Conservation (phyloP, 2,329 filamentous ascomycete species). For the Trichoderma sp. region DNA sequence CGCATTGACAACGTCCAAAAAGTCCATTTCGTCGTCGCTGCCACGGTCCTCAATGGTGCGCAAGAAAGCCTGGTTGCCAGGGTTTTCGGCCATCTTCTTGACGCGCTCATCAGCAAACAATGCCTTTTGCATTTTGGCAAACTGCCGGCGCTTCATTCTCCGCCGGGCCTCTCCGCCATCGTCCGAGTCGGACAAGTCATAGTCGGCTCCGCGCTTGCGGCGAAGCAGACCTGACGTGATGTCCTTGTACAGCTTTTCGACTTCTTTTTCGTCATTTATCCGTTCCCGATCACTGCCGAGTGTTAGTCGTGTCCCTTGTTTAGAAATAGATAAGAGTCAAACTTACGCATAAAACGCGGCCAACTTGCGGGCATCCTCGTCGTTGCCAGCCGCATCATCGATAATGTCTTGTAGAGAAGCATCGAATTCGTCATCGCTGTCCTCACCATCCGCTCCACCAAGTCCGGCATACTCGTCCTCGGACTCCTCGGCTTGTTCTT, state of each 20-base stretch:
- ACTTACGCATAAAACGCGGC: constrained; percentile 88
- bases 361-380: constrained; percentile 75
- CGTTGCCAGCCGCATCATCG: constrained; percentile 73
- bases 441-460: constrained; percentile 85
- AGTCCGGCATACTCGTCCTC: constrained; percentile 97
- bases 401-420: constrained; percentile 83
- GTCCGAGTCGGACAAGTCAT: constrained; percentile 86
- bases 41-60: constrained; percentile 82
- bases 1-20: constrained; percentile 53
- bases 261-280: constrained; percentile 76
- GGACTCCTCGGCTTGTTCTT: constrained; percentile 94
- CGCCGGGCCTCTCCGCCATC: constrained; percentile 76
- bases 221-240: constrained; percentile 85
- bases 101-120: constrained; percentile 85
- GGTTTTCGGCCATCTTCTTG: constrained; percentile 83
- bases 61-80: constrained; percentile 86
- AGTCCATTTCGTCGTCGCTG: constrained; percentile 71
- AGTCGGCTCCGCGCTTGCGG: constrained; percentile 76
- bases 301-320: constrained; percentile 19
- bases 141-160: constrained; percentile 80
- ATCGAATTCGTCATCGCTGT: constrained; percentile 68
- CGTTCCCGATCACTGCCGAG: constrained; percentile 68
- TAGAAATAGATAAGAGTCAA: not conserved
- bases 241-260: constrained; percentile 89
- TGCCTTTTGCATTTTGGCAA: constrained; percentile 86